Evolutionary conservation across 495 filamentous ascomycete species (phyloP).

Genomic region (Aspergillus nanangensis): DNA sequence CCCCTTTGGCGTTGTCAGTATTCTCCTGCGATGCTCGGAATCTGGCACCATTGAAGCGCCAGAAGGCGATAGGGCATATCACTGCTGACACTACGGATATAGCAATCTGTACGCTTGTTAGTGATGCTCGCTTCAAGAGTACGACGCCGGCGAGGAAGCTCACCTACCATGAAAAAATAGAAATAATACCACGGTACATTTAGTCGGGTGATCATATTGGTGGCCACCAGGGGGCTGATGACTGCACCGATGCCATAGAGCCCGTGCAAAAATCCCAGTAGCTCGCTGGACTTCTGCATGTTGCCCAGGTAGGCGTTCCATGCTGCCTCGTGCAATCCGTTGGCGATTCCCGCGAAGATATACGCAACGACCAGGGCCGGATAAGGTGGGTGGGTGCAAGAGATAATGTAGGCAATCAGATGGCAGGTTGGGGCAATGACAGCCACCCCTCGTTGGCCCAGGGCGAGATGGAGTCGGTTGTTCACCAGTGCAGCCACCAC

Average conservation of each 20-base stretch:
- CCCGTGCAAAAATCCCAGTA: slow-evolving; percentile 53
- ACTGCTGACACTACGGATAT: slow-evolving; percentile 52
- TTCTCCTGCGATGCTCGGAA: slow-evolving; percentile 22
- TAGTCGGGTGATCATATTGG: slow-evolving; percentile 47
- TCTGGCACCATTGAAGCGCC: slow-evolving; percentile 35
- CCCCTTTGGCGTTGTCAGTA: slow-evolving; percentile 17
- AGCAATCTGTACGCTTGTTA: slow-evolving; percentile 21
- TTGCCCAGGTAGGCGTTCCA: slow-evolving; percentile 61
- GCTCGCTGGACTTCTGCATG: slow-evolving; percentile 52
- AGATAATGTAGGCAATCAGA: slow-evolving; percentile 53
- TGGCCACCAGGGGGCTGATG: slow-evolving; percentile 51
- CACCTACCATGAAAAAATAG: slow-evolving; percentile 56
- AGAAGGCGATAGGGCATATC: slow-evolving; percentile 54
- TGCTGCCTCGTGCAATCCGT: slow-evolving; percentile 51
- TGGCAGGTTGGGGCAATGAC: slow-evolving; percentile 57
- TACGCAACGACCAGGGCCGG: slow-evolving; percentile 51
- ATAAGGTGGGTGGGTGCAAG: slow-evolving; percentile 52
- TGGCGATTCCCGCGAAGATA: slow-evolving; percentile 52
- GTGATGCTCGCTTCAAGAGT: neutral
- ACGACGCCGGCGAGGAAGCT: neutral
- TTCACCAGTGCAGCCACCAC: slow-evolving; percentile 46
- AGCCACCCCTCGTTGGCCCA: slow-evolving; percentile 71
- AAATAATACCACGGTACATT: slow-evolving; percentile 51
- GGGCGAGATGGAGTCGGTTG: slow-evolving; percentile 47
- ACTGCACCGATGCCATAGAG: slow-evolving; percentile 56